Evolutionary conservation across 2,329 filamentous ascomycete genomes (phyloP), one percentile per base, ranked within the genome.

Genomic region (Hymenoscyphus linearis): DNA sequence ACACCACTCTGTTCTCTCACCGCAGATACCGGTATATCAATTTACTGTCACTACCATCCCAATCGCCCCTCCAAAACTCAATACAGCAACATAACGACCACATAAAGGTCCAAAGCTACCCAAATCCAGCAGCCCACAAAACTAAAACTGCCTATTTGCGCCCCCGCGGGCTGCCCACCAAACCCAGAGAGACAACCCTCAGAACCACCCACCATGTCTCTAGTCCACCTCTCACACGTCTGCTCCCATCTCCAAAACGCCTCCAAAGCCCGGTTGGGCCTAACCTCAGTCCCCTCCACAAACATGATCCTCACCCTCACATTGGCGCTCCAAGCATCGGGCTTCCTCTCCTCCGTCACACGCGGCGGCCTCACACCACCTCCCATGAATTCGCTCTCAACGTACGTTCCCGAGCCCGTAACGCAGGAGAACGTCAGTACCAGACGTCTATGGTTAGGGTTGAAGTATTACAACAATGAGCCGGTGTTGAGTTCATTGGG

Each of bases 221-320:
- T 90, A 75, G 84, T 86, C 73, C 84, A 86, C 73, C 85, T 90
- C 70, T 79, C 86, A 63, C 76, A 88, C 75, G 82, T 89, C 70
- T 90, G 86, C 77, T 89, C 88, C 57, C 87, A 90, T 74, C 78
- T 91, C 61, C 86, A 89, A 75, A 91, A 91, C 76, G 86, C 85
- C 68, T 88, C 85, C 52, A 84, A 85, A 70, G 86, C 85, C 13
- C 86, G 87, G 3, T 80, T 91, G 13, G 85, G 85, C 64, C 76
- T 89, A 25, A 90, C 87, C 9, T 89, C 86, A 47, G 83, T 90
- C 61, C 85, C 86, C 44, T 83, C 85, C 69, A 84, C 85, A 27
- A 87, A 87, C 65, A 77, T 88, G 63, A 85, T 89, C 74, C 83
- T 88, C 67, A 79, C 77, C 37, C 77, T 90, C 54, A 79, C 82